phyloP scores from a whole-genome alignment of 768 basidiomycete genomes.

The Psilocybe sp. region DNA sequence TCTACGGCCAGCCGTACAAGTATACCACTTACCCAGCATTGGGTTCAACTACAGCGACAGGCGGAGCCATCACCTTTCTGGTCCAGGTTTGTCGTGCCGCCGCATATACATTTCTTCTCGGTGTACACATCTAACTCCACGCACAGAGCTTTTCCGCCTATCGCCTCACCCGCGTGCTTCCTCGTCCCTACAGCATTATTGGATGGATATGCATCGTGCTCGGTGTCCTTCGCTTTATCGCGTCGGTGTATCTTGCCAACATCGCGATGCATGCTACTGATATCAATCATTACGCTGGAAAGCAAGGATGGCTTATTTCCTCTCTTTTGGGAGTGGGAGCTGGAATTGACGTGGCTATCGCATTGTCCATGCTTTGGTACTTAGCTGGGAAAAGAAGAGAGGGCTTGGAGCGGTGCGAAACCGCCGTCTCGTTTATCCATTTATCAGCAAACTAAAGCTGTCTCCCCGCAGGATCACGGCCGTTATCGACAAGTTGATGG shows the following conservation, averaged over 20 bases:
- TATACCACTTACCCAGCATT: constrained; percentile 17
- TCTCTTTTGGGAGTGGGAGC: constrained; percentile 24
- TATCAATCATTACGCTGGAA: constrained; percentile 15
- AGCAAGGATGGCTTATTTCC: constrained; percentile 29
- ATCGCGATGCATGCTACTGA: constrained; percentile 17
- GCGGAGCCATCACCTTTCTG: constrained; percentile 25
- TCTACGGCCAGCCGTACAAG: constrained; percentile 19
- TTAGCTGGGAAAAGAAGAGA: constrained; percentile 17
- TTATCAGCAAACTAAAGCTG: no score
- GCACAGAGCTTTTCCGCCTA: constrained; percentile 29
- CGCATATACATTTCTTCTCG: neutral
- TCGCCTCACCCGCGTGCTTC: constrained; percentile 26
- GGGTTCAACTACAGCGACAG: constrained; percentile 20
- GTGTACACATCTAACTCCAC: neutral
- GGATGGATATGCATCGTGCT: constrained; percentile 23
- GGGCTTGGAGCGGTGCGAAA: constrained; percentile 15
- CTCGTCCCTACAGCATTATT: constrained; percentile 21
- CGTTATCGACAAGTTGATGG: constrained; percentile 24
- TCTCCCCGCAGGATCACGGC: constrained; percentile 13
- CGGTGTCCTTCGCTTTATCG: constrained; percentile 21
- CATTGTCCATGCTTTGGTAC: constrained; percentile 28
- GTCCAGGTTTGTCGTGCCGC: constrained; percentile 22
- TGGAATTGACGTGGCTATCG: constrained; percentile 27
- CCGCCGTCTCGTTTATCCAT: no score
- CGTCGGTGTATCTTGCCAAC: constrained; percentile 23